Evolutionary conservation across 176 grass and related monocot genomes (phyloP), one percentile per base, ranked within the genome.

Genomic region (Oropetium thomaeum): DNA sequence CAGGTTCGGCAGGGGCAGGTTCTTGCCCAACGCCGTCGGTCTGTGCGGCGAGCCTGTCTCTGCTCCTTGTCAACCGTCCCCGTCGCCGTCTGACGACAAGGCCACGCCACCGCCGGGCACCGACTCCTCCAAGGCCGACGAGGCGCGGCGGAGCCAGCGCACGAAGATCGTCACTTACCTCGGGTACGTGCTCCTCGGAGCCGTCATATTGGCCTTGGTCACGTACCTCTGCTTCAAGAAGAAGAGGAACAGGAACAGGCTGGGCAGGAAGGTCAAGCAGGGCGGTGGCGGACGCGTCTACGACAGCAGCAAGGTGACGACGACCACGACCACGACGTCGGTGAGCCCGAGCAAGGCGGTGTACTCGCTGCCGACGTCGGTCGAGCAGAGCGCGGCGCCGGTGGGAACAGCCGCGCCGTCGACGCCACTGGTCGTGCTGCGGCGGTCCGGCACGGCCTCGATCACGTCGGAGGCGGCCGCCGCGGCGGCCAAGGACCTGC

Each of bases 121-220:
- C 23, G 12, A 7, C 4, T 12, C 29, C 30, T 5, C 1, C 27
- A 41, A 5, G 6, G 28, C 4, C 10, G 58, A 42, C 0, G 7
- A 34, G 3, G 58, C n/a, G n/a, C n/a, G 12, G 7, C 0, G 4
- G 9, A 17, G 15, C 25, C 51, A 25, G 28, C 59, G 3, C 8
- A 83, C 58, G 28, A 64, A 32, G 62, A 19, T 69, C 33, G 19
- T 89, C 47, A 86, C 81, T 80, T 65, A 71, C 42, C 78, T 86
- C 7, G 86, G 90, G 10, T 93, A 84, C 62, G 53, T 66, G 13
- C 76, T 80, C 65, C 83, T 93, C 25, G 86, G 76, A 4, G 48
- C 45, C 8, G 83, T 71, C 67, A n/a, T 89, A n/a, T 28, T 70
- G 10, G 52, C 65, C 34, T 84, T 84, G 53, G 25, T 74, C 63